Conservation (phyloP, 2,329 filamentous ascomycete genomes). For the Ceratocystis cubensis region DNA sequence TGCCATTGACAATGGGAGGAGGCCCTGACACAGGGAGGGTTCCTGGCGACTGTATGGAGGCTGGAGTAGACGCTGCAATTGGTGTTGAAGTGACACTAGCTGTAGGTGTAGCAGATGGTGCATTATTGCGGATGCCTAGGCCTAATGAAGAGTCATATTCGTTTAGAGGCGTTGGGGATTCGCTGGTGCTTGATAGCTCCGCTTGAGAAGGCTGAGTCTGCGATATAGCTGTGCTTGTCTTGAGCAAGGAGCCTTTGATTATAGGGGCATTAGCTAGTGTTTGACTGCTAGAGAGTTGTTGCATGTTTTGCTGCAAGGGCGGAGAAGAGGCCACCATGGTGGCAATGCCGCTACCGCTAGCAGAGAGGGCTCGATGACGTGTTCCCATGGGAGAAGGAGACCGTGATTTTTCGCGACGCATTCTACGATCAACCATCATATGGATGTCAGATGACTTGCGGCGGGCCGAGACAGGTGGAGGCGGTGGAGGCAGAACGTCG, state of each 20-base stretch:
- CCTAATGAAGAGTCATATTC: constrained; percentile 14
- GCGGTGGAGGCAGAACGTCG: constrained; percentile 27
- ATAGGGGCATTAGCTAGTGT: constrained; percentile 34
- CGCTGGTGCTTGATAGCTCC: neutral
- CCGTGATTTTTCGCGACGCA: constrained; percentile 38
- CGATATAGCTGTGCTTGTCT: constrained; percentile 27
- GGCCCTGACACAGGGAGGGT: constrained; percentile 10
- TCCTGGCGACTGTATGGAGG: constrained; percentile 2
- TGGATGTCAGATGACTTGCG: constrained; percentile 39
- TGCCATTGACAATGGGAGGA: constrained; percentile 19
- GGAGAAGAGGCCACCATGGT: constrained; percentile 30
- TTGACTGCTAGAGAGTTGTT: constrained; percentile 24
- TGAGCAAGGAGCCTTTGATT: constrained; percentile 38
- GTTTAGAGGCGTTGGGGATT: neutral
- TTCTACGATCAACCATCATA: constrained; percentile 41
- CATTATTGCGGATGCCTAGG: constrained; percentile 9
- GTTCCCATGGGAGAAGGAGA: constrained; percentile 43
- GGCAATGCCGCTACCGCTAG: constrained; percentile 34
- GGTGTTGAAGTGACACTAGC: constrained; percentile 16
- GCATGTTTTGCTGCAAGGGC: neutral
- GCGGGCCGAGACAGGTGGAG: neutral
- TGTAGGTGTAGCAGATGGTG: neutral
- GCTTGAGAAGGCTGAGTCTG: constrained; percentile 9
- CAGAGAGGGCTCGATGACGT: constrained; percentile 19
- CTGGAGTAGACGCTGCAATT: constrained; percentile 1